Percentiles rank a stretch among this genome's conserved stretches.
Conservation (phyloP, 495 filamentous ascomycete species). For the Podospora tetraspora region DNA sequence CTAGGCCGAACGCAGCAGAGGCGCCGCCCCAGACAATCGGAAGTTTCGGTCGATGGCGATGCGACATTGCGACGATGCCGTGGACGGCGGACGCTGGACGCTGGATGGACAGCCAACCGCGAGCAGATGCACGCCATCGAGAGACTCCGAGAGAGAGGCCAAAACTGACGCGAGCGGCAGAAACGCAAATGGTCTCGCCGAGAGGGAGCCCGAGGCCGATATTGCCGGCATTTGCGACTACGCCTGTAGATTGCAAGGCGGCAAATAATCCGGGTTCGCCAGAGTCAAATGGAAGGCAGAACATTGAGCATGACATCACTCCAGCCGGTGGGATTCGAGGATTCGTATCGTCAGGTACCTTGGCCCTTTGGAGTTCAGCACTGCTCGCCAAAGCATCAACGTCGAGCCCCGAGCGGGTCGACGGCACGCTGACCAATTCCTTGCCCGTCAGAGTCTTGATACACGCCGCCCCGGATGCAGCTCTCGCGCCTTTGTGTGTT, state of each 20-base stretch:
- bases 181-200: conserved; percentile 7
- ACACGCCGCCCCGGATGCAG: neutral
- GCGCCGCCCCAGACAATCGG: conserved; percentile 5
- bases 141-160: neutral
- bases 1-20: conserved; percentile 18
- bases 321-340: neutral
- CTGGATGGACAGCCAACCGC: neutral
- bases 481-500: neutral
- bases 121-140: neutral
- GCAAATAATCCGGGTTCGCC: conserved; percentile 15
- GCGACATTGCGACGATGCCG: conserved; percentile 7
- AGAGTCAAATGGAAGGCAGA: neutral
- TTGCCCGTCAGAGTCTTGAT: neutral
- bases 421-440: neutral
- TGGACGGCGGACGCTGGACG: neutral
- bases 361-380: neutral
- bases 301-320: conserved; percentile 18
- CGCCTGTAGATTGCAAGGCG: conserved; percentile 6
- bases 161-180: too few relatives aligned
- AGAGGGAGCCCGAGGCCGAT: neutral
- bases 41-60: neutral
- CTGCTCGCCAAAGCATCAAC: neutral
- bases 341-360: neutral
- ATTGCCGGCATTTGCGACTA: neutral
- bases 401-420: neutral